These are phyloP conservation scores for Fusarium goolgardi DNA, from an alignment of 2,329 filamentous ascomycete species.

Conservation along the genomic window DNA sequence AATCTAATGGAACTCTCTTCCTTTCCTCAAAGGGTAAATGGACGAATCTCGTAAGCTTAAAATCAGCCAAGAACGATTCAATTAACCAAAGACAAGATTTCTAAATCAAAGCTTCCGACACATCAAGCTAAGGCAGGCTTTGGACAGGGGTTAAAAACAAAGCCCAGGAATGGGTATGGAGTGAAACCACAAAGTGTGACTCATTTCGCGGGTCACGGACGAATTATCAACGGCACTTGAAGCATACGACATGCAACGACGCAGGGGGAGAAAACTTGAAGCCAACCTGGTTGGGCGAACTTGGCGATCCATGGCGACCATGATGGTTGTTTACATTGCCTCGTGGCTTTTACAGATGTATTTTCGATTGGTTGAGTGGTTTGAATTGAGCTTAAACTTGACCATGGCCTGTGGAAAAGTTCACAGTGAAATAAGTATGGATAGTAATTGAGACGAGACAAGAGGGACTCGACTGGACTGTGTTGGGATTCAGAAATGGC, in stretches of 20 bases:
- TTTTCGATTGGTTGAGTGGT: constrained; percentile 20
- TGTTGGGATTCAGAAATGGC: constrained; percentile 1
- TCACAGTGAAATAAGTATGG: constrained; percentile 6
- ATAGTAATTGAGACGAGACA: constrained; percentile 30
- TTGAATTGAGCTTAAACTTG: constrained; percentile 29
- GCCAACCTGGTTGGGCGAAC: constrained; percentile 27
- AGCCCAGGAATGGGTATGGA: constrained; percentile 45
- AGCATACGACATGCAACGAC: constrained; percentile 36
- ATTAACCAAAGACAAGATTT: constrained; percentile 35
- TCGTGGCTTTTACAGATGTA: constrained; percentile 24
- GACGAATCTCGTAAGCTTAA: constrained; percentile 30
- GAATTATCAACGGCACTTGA: constrained; percentile 39
- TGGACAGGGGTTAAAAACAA: constrained; percentile 41
- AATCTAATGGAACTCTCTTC: background rate
- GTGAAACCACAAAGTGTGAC: constrained; percentile 47
- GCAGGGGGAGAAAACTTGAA: constrained; percentile 23
- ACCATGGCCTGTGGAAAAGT: constrained; percentile 1
- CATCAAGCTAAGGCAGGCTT: constrained; percentile 37
- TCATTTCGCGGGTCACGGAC: constrained; percentile 42
- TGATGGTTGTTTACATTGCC: constrained; percentile 16
- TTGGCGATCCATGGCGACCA: constrained; percentile 24
- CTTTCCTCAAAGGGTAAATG: background rate
- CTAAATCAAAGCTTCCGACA: constrained; percentile 23
- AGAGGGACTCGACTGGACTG: constrained; percentile 29
- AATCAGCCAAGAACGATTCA: constrained; percentile 28